These are phyloP conservation scores for Cystobasidium ongulense DNA, from an alignment of 768 basidiomycete genomes.

Conservation along the genomic window DNA sequence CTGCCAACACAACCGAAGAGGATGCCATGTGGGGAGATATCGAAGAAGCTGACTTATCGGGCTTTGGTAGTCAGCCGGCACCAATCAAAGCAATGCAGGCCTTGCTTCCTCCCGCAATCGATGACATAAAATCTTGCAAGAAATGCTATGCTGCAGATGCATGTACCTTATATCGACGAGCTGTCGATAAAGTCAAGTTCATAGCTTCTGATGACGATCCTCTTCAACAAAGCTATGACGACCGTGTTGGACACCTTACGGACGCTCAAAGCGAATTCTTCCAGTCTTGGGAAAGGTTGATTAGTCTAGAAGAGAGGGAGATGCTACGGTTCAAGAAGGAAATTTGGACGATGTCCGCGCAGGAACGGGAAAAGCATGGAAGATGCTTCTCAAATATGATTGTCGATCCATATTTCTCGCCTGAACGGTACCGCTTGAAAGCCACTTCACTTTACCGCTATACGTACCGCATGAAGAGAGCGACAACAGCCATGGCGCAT, in stretches of 20 bases:
- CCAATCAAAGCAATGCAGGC: conserved; percentile 40
- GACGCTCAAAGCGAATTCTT: conserved; percentile 65
- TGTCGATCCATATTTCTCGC: conserved; percentile 45
- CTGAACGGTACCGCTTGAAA: background rate
- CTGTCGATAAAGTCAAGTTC: conserved; percentile 41
- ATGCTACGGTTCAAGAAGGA: conserved; percentile 75
- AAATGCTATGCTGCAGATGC: conserved; percentile 72
- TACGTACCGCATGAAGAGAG: conserved; percentile 61
- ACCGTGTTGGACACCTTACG: conserved; percentile 74
- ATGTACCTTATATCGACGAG: conserved; percentile 92
- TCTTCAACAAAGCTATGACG: conserved; percentile 56
- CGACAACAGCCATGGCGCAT: background rate
- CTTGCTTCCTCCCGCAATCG: conserved; percentile 79
- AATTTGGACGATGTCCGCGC: conserved; percentile 81
- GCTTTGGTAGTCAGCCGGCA: background rate
- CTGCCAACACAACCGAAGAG: background rate
- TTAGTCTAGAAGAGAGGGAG: conserved; percentile 81
- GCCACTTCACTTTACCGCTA: conserved; percentile 57
- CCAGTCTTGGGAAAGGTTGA: conserved; percentile 76
- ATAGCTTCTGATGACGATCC: conserved; percentile 43
- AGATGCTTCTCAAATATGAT: conserved; percentile 73
- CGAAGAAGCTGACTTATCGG: background rate
- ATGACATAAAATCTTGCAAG: conserved; percentile 68
- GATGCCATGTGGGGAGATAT: conserved; percentile 22
- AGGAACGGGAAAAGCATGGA: conserved; percentile 68